Base-by-base conservation (phyloP, 2,329 filamentous ascomycete genomes). In the Colletotrichum ledebouriae region DNA sequence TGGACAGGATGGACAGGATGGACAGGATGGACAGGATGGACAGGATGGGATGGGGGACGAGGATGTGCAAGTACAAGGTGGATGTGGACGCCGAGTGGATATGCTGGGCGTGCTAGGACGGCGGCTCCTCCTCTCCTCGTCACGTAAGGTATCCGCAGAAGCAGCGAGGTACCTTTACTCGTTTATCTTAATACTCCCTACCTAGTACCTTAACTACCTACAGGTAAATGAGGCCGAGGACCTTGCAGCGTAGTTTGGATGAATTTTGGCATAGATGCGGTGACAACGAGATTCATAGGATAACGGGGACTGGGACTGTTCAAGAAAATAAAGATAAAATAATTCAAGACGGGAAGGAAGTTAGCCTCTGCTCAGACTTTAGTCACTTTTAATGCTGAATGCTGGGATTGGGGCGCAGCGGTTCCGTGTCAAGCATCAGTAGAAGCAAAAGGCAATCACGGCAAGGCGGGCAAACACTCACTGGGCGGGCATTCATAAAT, bases 51-150 rank as follows among this genome's bases (percentile, higher is more conserved):
- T 58, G 55, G 7, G 37, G 39, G 59, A 61, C 47, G 47, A 46
- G 59, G 59, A 46, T 25, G 39, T 55, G 39, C 33, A 25, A 37
- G 60, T 44, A 50, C 12, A 29, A 29, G 25, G 25, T 29, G 29
- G 29, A 29, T 6, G 29, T 29, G 29, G 29, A 29, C 29, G 29
- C 29, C 29, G 50, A 63, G 63, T 67, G 63, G 63, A 67, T 67
- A 63, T 59, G 56, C n/a, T 46, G 58, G 49, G 49, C 47, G 58
- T 66, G 58, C 58, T 62, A 50, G 47, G 22, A 22, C 33, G 42
- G 60, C 52, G 61, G 53, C 53, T 64, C 61, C 42, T 59, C 61
- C 57, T 55, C 57, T 46, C 60, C 52, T 41, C 39, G 53, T 57
- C 39, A 42, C 53, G 37, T 53, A 53, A 39, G 10, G 37, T 39